Percentiles rank a stretch among this genome's conserved stretches.
Evolutionary conservation across 2,329 filamentous ascomycete species (phyloP).

Genomic region (Colletotrichum kahawae): DNA sequence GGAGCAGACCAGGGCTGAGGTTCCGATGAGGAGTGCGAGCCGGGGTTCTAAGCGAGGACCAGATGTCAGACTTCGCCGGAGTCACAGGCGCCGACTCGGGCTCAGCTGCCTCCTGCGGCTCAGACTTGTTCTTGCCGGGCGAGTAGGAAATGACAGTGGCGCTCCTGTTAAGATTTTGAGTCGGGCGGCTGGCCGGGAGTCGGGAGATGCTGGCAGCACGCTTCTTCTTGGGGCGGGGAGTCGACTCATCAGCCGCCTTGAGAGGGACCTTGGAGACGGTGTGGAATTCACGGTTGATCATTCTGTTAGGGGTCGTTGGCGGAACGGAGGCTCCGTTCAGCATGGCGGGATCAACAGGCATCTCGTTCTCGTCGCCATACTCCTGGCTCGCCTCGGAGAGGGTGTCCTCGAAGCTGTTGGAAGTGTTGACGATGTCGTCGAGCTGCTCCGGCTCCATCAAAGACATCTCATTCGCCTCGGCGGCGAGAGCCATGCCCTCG

Average conservation of each 20-base stretch:
- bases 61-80: slow-evolving; percentile 54
- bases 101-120: slow-evolving; percentile 28
- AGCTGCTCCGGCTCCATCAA: slow-evolving; percentile 50
- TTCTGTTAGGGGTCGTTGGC: slow-evolving; percentile 63
- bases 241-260: slow-evolving; percentile 68
- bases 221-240: slow-evolving; percentile 52
- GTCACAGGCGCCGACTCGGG: slow-evolving; percentile 43
- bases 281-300: slow-evolving; percentile 62
- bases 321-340: slow-evolving; percentile 30
- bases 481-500: slow-evolving; percentile 62
- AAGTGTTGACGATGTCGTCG: slow-evolving; percentile 36
- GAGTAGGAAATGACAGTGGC: slow-evolving; percentile 61
- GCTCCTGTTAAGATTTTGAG: slow-evolving; percentile 46
- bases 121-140: slow-evolving; percentile 47
- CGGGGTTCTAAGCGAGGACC: slow-evolving; percentile 61
- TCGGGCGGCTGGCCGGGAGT: slow-evolving; percentile 47
- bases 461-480: slow-evolving; percentile 66
- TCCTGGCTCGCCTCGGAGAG: slow-evolving; percentile 68
- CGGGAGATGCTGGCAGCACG: slow-evolving; percentile 57
- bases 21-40: slow-evolving; percentile 61
- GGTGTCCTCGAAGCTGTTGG: slow-evolving; percentile 46
- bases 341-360: slow-evolving; percentile 59
- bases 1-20: slow-evolving; percentile 59
- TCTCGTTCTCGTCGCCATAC: slow-evolving; percentile 70
- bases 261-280: slow-evolving; percentile 81